Evolutionary conservation across 2,329 filamentous ascomycete species (phyloP).

Genomic region (Pseudocercospora pini-densiflorae): DNA sequence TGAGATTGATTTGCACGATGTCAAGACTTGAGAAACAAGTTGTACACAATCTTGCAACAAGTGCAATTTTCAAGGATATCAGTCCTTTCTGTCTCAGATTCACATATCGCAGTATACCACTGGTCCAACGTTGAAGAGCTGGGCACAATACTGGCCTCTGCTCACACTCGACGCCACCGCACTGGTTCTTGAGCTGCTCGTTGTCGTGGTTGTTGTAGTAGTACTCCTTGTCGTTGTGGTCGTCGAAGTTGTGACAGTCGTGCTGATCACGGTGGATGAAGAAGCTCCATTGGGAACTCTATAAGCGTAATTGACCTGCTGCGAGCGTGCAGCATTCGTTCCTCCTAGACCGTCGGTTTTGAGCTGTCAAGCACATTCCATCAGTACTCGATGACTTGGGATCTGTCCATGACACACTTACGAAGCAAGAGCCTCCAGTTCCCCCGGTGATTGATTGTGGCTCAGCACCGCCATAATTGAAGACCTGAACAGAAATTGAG

Average conservation of each 20-base stretch:
- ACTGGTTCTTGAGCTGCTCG: not conserved
- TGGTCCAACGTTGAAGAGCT: not conserved
- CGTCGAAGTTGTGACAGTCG: not conserved
- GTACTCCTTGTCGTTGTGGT: not conserved
- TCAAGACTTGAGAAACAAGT: not conserved
- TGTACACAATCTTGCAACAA: not conserved
- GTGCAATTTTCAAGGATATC: not conserved
- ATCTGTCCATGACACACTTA: not conserved
- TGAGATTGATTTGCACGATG: not conserved
- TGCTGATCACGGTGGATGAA: not conserved
- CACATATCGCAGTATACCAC: not conserved
- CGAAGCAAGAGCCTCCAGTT: not conserved
- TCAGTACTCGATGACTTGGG: not conserved
- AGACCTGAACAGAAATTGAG: not conserved
- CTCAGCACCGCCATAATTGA: not conserved
- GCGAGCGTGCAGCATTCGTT: not conserved
- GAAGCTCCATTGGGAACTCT: not conserved
- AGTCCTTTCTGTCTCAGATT: not conserved
- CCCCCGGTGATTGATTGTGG: not conserved
- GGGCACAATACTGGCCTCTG: not conserved
- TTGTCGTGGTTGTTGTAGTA: not conserved
- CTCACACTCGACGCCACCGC: not conserved
- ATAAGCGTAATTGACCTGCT: not conserved
- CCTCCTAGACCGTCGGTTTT: not conserved
- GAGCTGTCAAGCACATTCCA: not conserved